Evolutionary conservation across 805 yeast species (phyloP), one percentile per base, ranked within the genome.

Genomic region (Ogataea corticis): DNA sequence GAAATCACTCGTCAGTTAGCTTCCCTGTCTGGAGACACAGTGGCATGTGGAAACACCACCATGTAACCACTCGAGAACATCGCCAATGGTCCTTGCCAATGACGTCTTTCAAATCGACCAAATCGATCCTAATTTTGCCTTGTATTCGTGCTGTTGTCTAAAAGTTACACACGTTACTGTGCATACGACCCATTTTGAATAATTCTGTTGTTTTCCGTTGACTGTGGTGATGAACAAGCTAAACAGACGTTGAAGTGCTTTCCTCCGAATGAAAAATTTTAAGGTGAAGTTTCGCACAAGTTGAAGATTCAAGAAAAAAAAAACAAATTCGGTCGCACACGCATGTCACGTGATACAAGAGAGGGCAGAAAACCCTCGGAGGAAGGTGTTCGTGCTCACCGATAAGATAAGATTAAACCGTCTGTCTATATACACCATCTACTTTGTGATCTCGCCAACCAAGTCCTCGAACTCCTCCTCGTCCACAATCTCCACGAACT

Each of bases 131-230:
- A 63, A 57, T 57, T 57, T 56, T 55, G 63, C 44, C 52, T 48
- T 51, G 55, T 54, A 54, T 51, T 42, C 50, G 54, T 51, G 33
- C 45, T 40, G 52, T 49, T 11, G 40, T 33, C 43, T 30, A 51
- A 48, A 50, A 32, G 47, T 46, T 74, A 86, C 95, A 81, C 86
- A 87, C 95, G 75, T 87, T 79, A 79, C 96, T 87, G 89, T 92
- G 98, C 91, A 92, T 84, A 82, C 99, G 96, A 91, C 96, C 99
- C 99, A 92, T 92, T 74, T 80, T 87, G 83, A 76, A 45, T 44
- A 18, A 38, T 31, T 46, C 39, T 72, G 70, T 18, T 40, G 40
- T 37, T 37, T 23, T 28, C 29, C 32, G 41, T 16, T 28, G 16
- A 15, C 41, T 10, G 39, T 25, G 30, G 36, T 23, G 25, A 23